A percentile compares a stretch with the other conserved stretches of the same genome.
These are phyloP conservation scores for Solanum chacoense DNA, from an alignment of 305 asterid genomes.

Conservation along the genomic window DNA sequence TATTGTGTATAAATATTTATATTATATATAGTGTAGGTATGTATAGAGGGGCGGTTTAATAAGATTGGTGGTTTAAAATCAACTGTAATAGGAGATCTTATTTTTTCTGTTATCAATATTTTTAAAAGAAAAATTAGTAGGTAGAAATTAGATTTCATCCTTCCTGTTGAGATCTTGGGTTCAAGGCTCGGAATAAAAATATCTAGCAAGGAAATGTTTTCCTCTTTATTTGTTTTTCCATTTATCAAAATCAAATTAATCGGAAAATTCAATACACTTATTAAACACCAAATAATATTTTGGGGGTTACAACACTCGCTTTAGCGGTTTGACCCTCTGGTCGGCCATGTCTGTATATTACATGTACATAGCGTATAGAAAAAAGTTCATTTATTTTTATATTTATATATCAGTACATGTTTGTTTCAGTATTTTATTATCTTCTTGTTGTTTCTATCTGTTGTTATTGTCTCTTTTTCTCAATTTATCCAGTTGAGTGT, in stretches of 20 bases:
- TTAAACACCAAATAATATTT: no score
- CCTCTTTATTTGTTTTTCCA: not conserved
- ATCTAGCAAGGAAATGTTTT: not conserved
- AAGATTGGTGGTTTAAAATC: not conserved
- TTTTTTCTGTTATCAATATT: no score
- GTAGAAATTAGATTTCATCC: not conserved
- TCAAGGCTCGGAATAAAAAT: not conserved
- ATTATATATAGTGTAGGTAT: no score
- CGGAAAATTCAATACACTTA: not conserved
- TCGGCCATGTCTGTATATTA: no score
- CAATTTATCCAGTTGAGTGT: not conserved
- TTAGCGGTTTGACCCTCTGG: not conserved
- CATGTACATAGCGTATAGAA: no score
- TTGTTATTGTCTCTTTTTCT: not conserved
- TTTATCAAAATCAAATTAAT: not conserved
- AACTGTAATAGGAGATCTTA: not conserved
- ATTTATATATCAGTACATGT: no score
- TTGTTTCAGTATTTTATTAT: no score
- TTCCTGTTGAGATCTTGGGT: not conserved
- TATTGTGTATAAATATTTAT: no score
- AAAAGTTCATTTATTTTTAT: no score
- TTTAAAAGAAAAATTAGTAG: no score
- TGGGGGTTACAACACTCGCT: not conserved
- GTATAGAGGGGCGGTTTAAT: not conserved
- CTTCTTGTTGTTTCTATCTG: not conserved